Evolutionary conservation across 1,284 basidiomycete species (phyloP).

Genomic region (Ustilago cynodontis): DNA sequence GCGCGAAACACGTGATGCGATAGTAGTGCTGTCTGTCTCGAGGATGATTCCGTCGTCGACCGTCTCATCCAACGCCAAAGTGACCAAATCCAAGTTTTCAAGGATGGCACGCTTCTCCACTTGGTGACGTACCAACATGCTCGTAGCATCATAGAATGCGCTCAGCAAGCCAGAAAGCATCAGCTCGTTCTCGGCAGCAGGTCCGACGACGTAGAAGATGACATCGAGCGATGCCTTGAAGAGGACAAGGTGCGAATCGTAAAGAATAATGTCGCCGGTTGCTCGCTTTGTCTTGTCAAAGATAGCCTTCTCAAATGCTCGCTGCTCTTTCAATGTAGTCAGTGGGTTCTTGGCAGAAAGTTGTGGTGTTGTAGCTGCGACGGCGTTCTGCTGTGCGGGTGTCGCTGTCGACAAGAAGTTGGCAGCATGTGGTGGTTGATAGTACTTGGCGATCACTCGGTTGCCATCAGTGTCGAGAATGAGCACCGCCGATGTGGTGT

Average conservation of each 20-base stretch:
- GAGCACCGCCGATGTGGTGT: conserved; percentile 75
- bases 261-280: conserved; percentile 85
- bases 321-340: conserved; percentile 87
- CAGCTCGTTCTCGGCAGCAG: conserved; percentile 90
- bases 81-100: conserved; percentile 92
- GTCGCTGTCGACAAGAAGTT: conserved; percentile 38
- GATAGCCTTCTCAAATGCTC: conserved; percentile 92
- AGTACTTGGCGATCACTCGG: conserved; percentile 95
- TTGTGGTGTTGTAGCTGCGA: conserved; percentile 48
- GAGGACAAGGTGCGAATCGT: conserved; percentile 89
- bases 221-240: conserved; percentile 95
- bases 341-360: conserved; percentile 74
- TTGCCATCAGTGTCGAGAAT: conserved; percentile 94
- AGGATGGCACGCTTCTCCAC: conserved; percentile 95
- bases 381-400: conserved; percentile 56
- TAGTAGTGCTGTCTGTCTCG: conserved; percentile 94
- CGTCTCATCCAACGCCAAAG: conserved; percentile 94
- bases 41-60: conserved; percentile 98
- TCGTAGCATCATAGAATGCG: conserved; percentile 87
- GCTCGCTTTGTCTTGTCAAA: conserved; percentile 79
- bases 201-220: conserved; percentile 92
- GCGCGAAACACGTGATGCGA: conserved; percentile 92
- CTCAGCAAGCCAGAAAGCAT: conserved; percentile 89
- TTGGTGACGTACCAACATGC: conserved; percentile 82
- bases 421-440: conserved; percentile 78